Evolutionary conservation across 805 yeast species (phyloP).

Genomic region (Gaillardinia entomophila): DNA sequence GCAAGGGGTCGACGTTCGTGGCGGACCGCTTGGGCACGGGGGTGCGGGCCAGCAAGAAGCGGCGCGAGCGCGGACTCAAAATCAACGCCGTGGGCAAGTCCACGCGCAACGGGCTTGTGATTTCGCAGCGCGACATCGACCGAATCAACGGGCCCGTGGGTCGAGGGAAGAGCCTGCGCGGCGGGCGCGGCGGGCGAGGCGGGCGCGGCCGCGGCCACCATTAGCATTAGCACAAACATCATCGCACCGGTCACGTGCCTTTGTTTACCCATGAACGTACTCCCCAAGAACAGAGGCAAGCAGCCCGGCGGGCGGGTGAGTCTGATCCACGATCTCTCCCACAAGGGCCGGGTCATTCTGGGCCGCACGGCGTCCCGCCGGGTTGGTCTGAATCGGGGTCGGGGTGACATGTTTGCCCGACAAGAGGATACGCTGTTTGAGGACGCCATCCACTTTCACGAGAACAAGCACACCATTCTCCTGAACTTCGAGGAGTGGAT

Average conservation of each 20-base stretch:
- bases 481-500: slow-evolving; percentile 22
- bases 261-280: slow-evolving; percentile 8
- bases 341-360: slow-evolving; percentile 23
- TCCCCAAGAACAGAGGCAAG: slow-evolving; percentile 20
- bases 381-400: slow-evolving; percentile 6
- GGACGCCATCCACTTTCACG: slow-evolving; percentile 37
- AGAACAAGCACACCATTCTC: slow-evolving; percentile 36
- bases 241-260: background rate
- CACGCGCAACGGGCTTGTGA: slow-evolving; percentile 72
- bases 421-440: slow-evolving; percentile 16
- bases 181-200: slow-evolving; percentile 3
- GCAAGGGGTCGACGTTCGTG: slow-evolving; percentile 46
- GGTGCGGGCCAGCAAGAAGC: slow-evolving; percentile 28
- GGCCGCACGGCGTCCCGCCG: slow-evolving; percentile 13
- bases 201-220: slow-evolving; percentile 3
- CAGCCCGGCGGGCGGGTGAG: slow-evolving; percentile 9
- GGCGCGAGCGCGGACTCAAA: slow-evolving; percentile 73
- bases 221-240: slow-evolving; percentile 3
- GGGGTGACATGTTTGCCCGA: slow-evolving; percentile 13
- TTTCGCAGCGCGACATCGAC: slow-evolving; percentile 63
- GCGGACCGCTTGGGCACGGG: slow-evolving; percentile 49
- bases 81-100: slow-evolving; percentile 70
- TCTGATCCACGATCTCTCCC: slow-evolving; percentile 22
- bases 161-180: slow-evolving; percentile 3
- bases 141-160: slow-evolving; percentile 19